Base-by-base conservation (phyloP, 257 asterid genomes). In the Nemophila menziesii region DNA sequence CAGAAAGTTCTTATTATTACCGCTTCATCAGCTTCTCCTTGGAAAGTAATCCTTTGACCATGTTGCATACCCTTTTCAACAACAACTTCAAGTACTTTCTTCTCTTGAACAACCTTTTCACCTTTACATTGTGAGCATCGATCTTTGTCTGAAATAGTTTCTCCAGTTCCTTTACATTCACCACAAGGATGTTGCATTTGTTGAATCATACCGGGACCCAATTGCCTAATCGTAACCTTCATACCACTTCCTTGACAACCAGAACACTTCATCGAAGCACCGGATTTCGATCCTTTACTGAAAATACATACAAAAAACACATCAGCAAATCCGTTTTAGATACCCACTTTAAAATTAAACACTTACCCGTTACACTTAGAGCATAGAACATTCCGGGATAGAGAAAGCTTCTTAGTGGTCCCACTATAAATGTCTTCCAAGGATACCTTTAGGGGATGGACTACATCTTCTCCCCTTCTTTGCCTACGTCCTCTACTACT, bases 31-130 rank as follows among this genome's bases (percentile, higher is more conserved):
- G 97, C 94, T 64, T 79, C 94, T 33, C 97, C 97, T 23, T 93
- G 94, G 60, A 82, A 86, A 17, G 93, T 79, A 45, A 86, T 72
- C 60, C 71, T 86, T 61, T 86, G 97, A 11, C 94, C 92, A 49
- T 86, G 78, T 24, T 82, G 86, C 97, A 86, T 86, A 23, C 97
- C 97, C 68, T 86, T 86, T 77, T 86, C 97, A 38, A 86, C 93
- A n/a, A 58, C 39, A 12, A 82, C 97, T 64, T 86, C 92, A 65
- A 86, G 43, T n/a, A 79, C 94, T 68, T 86, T 86, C 80, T 86
- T 82, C 62, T 79, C 94, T 60, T 77, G 86, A 34, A 45, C 71
- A 57, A 86, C 79, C 72, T 86, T 86, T 68, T 77, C 93, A 40
- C 97, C 94, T 68, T 82, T 82, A 66, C 97, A 86, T 47, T 68